Evolutionary conservation across 1,284 basidiomycete genomes (phyloP).

Genomic region (Rhodotorula sp.): DNA sequence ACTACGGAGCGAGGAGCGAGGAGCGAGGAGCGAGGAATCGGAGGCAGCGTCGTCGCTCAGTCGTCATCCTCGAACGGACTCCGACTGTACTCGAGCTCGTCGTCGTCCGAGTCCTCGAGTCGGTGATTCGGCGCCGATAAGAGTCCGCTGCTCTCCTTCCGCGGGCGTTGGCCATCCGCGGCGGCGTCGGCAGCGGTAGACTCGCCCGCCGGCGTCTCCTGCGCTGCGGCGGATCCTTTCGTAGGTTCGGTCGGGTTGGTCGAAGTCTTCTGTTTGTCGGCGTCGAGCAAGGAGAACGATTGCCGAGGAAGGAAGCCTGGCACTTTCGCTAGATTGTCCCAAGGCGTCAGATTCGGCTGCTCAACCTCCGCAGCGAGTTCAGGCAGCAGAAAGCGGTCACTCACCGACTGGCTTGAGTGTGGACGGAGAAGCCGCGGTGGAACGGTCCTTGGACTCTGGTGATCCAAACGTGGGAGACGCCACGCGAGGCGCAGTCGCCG

Average conservation of each 20-base stretch:
- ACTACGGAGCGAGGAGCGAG: no score
- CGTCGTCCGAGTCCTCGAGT: conserved; percentile 21
- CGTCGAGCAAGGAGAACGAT: conserved; percentile 36
- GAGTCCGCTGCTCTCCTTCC: neutral
- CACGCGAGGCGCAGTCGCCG: neutral
- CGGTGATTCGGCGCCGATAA: conserved; percentile 8
- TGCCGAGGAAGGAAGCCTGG: conserved; percentile 36
- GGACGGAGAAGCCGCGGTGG: neutral
- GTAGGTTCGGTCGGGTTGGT: conserved; percentile 1
- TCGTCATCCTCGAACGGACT: conserved; percentile 38
- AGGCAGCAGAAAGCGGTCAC: neutral
- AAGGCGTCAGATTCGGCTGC: no score
- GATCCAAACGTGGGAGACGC: no score
- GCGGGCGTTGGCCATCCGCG: neutral
- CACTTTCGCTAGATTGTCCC: neutral
- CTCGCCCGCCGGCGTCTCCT: neutral
- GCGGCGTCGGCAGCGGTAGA: neutral
- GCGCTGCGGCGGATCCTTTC: neutral
- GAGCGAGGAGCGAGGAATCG: no score
- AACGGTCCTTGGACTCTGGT: neutral
- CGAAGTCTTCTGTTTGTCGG: conserved; percentile 9
- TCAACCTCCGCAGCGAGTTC: no score
- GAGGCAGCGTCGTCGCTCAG: neutral
- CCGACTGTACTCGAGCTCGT: conserved; percentile 33
- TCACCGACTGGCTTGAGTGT: conserved; percentile 20